phyloP scores from a whole-genome alignment of 1,139 yeast species.

The Lodderomyces margitis region DNA sequence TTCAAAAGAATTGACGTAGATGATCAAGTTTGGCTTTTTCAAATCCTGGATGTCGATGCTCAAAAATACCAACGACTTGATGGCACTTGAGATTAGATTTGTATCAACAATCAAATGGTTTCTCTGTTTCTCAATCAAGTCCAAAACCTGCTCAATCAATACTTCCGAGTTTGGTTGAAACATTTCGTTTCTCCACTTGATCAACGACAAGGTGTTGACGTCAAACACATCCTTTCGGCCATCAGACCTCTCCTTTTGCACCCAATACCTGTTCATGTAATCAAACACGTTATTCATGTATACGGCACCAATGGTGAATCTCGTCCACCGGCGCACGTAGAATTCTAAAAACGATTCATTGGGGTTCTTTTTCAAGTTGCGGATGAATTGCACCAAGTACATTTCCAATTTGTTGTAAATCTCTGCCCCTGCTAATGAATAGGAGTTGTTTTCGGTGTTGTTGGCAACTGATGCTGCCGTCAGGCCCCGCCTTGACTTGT shows the following conservation, averaged over 20 bases:
- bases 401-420: constrained; percentile 70
- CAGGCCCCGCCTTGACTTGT: constrained; percentile 54
- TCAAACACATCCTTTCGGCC: constrained; percentile 92
- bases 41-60: constrained; percentile 81
- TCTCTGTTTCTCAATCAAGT: constrained; percentile 74
- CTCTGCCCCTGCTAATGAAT: constrained; percentile 79
- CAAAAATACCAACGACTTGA: constrained; percentile 76
- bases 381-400: constrained; percentile 64
- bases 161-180: constrained; percentile 62
- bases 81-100: constrained; percentile 66
- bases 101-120: constrained; percentile 75
- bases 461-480: constrained; percentile 15
- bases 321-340: constrained; percentile 84
- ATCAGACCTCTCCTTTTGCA: constrained; percentile 91
- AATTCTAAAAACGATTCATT: constrained; percentile 76
- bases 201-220: constrained; percentile 80
- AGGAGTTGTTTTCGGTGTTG: constrained; percentile 29
- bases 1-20: constrained; percentile 81
- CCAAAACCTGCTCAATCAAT: constrained; percentile 70
- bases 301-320: constrained; percentile 89
- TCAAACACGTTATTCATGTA: constrained; percentile 91
- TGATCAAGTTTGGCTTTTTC: constrained; percentile 78
- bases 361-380: constrained; percentile 45
- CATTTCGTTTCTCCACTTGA: constrained; percentile 85
- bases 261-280: constrained; percentile 97